These are phyloP conservation scores for Colletotrichum orchidophilum DNA, from an alignment of 2,329 filamentous ascomycete species.

Conservation along the genomic window DNA sequence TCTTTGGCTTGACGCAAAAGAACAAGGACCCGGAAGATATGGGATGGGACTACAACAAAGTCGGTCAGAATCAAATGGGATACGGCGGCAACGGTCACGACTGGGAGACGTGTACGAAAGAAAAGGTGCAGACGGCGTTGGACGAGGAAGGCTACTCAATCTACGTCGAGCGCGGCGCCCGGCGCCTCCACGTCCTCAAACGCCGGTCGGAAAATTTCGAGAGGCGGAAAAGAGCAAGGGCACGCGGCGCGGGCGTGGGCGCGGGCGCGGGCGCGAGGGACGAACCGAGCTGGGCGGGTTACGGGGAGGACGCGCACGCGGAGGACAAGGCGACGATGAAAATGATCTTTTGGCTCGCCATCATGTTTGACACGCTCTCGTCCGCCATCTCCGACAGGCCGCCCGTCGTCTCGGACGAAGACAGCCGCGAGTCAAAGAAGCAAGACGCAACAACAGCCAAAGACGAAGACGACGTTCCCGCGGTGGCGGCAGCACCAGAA, in stretches of 20 bases:
- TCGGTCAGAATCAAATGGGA: background rate
- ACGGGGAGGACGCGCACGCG: background rate
- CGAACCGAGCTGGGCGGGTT: no score
- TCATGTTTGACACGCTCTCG: conserved; percentile 68
- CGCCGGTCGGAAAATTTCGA: conserved; percentile 41
- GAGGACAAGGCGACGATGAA: conserved; percentile 56
- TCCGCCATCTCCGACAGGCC: conserved; percentile 57
- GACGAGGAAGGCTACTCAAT: conserved; percentile 43
- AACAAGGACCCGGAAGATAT: conserved; percentile 18
- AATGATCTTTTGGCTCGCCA: conserved; percentile 65
- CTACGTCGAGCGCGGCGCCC: conserved; percentile 48
- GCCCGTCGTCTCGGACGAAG: conserved; percentile 50
- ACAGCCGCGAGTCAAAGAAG: conserved; percentile 43
- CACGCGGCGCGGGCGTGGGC: no score
- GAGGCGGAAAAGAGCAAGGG: background rate
- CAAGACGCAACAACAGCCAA: background rate
- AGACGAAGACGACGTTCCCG: conserved; percentile 35
- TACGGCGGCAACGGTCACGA: background rate
- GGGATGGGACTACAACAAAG: conserved; percentile 20
- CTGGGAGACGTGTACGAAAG: background rate
- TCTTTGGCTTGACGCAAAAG: conserved; percentile 49
- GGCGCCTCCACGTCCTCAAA: conserved; percentile 51
- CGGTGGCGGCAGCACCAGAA: conserved; percentile 29
- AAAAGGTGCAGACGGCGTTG: conserved; percentile 33
- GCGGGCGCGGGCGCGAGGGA: background rate